These are phyloP conservation scores for Zygoascus meyerae DNA, from an alignment of 1,139 yeast genomes.

Conservation along the genomic window DNA sequence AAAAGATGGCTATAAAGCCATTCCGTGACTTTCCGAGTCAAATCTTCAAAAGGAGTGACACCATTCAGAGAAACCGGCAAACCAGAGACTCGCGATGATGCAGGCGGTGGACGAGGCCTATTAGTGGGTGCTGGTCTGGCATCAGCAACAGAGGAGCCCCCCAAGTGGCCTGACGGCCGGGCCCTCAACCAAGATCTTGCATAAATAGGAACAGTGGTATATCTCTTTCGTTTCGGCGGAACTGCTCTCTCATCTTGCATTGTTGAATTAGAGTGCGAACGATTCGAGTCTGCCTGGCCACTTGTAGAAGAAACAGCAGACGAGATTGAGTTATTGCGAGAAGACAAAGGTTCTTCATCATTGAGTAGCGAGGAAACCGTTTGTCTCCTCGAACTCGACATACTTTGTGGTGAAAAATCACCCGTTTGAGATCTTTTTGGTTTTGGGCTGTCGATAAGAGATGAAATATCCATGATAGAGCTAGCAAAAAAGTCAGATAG, in stretches of 20 bases:
- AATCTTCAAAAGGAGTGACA: conserved; percentile 72
- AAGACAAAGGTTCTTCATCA: conserved; percentile 20
- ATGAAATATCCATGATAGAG: conserved; percentile 22
- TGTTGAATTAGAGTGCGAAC: not conserved
- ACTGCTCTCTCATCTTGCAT: not conserved
- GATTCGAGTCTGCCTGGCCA: not conserved
- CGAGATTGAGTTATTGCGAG: conserved; percentile 6
- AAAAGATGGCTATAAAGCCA: conserved; percentile 83
- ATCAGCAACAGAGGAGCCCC: not conserved
- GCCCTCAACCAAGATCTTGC: conserved; percentile 6
- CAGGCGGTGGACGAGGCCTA: not conserved
- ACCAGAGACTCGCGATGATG: conserved; percentile 16
- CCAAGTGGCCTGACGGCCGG: too few relatives aligned
- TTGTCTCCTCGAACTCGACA: conserved; percentile 21
- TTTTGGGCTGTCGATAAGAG: conserved; percentile 18
- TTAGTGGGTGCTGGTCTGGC: not conserved
- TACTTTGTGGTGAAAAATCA: conserved; percentile 9
- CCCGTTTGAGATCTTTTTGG: conserved; percentile 9
- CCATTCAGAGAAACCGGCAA: conserved; percentile 53
- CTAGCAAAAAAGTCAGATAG: not conserved
- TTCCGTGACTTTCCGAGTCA: conserved; percentile 74
- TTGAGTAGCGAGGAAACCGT: conserved; percentile 28
- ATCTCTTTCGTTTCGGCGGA: conserved; percentile 7
- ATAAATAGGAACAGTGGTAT: conserved; percentile 8
- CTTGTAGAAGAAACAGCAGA: not conserved